These are phyloP conservation scores for Hevea brasiliensis DNA, from an alignment of 345 rosid genomes.

Conservation along the genomic window DNA sequence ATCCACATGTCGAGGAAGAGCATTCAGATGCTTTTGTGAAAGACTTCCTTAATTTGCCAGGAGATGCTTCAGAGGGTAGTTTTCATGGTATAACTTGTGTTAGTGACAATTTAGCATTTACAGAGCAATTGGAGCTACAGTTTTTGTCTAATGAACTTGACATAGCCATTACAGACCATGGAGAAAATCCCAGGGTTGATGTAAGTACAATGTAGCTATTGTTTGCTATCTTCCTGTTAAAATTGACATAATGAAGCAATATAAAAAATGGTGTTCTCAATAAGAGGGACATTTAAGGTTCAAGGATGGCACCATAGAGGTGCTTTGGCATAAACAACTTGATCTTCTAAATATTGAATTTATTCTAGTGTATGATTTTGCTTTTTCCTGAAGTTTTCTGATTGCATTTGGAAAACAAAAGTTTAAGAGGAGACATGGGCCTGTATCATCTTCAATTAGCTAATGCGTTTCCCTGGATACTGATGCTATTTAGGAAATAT, in stretches of 20 bases:
- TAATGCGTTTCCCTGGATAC: constrained; percentile 27
- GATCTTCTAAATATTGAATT: neutral
- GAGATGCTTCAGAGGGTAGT: constrained; percentile 51
- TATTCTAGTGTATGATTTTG: neutral
- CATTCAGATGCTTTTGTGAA: constrained; percentile 49
- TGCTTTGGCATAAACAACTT: neutral
- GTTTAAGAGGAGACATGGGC: neutral
- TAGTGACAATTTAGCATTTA: constrained; percentile 41
- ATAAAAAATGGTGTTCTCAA: neutral
- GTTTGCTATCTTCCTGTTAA: neutral
- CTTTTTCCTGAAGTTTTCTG: neutral
- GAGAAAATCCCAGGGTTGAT: constrained; percentile 79
- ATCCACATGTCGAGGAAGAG: constrained; percentile 45
- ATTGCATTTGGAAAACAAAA: neutral
- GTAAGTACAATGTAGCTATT: constrained; percentile 41
- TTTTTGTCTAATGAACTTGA: constrained; percentile 82
- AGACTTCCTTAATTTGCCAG: constrained; percentile 52
- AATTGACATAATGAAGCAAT: neutral
- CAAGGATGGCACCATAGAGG: neutral
- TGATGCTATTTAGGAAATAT: constrained; percentile 59
- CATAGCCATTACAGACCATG: constrained; percentile 67
- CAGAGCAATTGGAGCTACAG: constrained; percentile 77
- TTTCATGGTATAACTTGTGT: constrained; percentile 50
- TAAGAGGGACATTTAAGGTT: neutral
- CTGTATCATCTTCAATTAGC: constrained; percentile 13